Evolutionary conservation across 306 rosid species (phyloP).

Genomic region (Rosa persica): DNA sequence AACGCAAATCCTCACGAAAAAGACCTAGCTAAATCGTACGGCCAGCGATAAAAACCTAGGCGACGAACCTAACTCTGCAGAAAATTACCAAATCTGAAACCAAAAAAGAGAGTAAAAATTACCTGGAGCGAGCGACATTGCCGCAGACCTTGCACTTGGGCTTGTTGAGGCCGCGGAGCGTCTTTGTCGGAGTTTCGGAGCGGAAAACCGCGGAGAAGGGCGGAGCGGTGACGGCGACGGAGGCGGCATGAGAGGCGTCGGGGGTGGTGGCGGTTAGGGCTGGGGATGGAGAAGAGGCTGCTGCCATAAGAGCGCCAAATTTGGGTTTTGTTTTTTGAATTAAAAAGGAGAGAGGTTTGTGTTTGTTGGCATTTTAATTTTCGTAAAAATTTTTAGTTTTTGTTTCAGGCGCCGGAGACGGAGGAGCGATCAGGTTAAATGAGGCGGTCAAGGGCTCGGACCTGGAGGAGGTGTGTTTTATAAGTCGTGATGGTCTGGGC

Average conservation of each 20-base stretch:
- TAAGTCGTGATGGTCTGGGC: not conserved
- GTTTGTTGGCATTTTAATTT: not conserved
- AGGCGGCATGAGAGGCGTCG: constrained; percentile 10
- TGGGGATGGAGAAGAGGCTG: constrained; percentile 34
- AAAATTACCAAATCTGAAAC: constrained; percentile 6
- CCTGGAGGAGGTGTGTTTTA: not conserved
- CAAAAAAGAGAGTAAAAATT: not conserved
- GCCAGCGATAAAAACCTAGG: not conserved
- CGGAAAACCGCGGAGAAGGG: constrained; percentile 32
- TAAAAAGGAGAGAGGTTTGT: not conserved
- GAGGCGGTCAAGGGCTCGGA: not conserved
- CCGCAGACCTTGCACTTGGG: constrained; percentile 87
- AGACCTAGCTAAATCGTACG: not conserved
- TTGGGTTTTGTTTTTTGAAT: not conserved
- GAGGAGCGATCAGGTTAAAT: not conserved
- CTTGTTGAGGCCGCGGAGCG: constrained; percentile 66
- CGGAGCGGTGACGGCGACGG: constrained; percentile 12
- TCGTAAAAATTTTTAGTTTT: not conserved
- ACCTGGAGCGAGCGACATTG: constrained; percentile 99
- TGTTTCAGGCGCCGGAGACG: constrained; percentile 5
- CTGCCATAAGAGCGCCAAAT: constrained; percentile 36
- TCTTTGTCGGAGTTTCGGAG: constrained; percentile 55
- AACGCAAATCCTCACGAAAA: not conserved
- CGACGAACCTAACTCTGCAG: not conserved
- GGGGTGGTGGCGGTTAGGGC: constrained; percentile 30